Base-by-base conservation (phyloP, 805 yeast species). In the Pichia kluyveri region DNA sequence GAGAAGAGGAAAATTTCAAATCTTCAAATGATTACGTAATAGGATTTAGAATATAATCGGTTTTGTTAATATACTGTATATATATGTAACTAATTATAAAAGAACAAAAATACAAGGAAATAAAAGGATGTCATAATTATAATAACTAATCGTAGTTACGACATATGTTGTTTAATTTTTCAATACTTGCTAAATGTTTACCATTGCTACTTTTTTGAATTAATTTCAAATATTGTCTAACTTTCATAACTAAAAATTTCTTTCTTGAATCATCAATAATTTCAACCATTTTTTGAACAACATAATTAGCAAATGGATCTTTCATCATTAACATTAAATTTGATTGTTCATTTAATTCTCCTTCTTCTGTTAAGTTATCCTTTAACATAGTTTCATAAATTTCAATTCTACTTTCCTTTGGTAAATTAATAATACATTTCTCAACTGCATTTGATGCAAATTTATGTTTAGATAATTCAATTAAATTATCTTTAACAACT, bases 401-500 rank as follows among this genome's bases (percentile, higher is more conserved):
- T 38, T 70, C 61, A 51, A 69, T 66, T 53, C 89, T 75, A 64
- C 89, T 95, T 7, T 67, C 70, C 9, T 69, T 64, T 17, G 77
- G 72, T 42, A 96, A 95, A 63, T 73, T 77, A 48, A 86, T 74
- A 49, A 93, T 86, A 57, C 96, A 86, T 63, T 87, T 89, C 65
- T 93, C 99, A 55, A 93, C 96, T 31, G 95, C 99, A 65, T 93
- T 93, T 0, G 96, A 88, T 2, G 99, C 98, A 71, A 89, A 93
- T 67, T 93, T 93, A 70, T 93, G 99, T 60, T 87, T 84, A n/a
- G 96, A 86, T 50, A 89, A 83, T 46, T 77, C 80, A 32, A 93
- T 86, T 39, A 67, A 54, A 44, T 67, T 64, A 28, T 82, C 82
- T 32, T 80, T 66, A 11, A 91, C 95, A 41, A 84, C 79, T 41